Evolutionary conservation across 2,329 filamentous ascomycete species (phyloP).

Genomic region (Colletotrichum lupini): DNA sequence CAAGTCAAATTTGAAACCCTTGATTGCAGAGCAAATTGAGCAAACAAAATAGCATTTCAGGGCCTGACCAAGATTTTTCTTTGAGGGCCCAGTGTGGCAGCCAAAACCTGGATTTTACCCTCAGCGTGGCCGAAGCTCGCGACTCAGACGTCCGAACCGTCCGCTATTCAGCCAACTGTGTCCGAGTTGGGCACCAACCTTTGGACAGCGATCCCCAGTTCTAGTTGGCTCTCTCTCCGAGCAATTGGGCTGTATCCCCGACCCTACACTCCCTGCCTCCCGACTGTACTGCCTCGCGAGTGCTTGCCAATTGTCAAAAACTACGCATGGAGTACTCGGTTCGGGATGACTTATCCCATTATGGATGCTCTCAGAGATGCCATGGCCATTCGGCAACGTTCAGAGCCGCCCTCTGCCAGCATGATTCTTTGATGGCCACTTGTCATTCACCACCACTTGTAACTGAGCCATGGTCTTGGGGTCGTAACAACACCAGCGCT

Average conservation of each 20-base stretch:
- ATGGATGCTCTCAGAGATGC: background rate
- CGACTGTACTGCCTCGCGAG: background rate
- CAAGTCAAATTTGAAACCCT: background rate
- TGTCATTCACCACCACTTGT: background rate
- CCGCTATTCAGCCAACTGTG: conserved; percentile 20
- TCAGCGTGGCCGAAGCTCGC: conserved; percentile 9
- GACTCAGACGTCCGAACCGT: conserved; percentile 31
- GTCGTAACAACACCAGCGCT: background rate
- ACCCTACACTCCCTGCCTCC: background rate
- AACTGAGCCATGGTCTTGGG: background rate
- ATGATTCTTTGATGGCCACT: background rate
- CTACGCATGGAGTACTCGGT: background rate
- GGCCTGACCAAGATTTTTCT: conserved; percentile 8
- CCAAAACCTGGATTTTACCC: conserved; percentile 5
- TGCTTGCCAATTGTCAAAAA: background rate
- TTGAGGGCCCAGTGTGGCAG: background rate
- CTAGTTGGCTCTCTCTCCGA: background rate
- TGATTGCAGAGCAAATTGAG: background rate
- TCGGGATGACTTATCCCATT: background rate
- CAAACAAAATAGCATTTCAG: conserved; percentile 12
- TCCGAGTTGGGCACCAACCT: conserved; percentile 33
- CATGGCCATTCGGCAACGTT: background rate
- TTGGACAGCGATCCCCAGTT: conserved; percentile 22
- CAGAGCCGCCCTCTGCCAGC: background rate
- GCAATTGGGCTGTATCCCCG: background rate